These are phyloP conservation scores for Lipomyces lipofer DNA, from an alignment of 805 yeast species.

Conservation along the genomic window DNA sequence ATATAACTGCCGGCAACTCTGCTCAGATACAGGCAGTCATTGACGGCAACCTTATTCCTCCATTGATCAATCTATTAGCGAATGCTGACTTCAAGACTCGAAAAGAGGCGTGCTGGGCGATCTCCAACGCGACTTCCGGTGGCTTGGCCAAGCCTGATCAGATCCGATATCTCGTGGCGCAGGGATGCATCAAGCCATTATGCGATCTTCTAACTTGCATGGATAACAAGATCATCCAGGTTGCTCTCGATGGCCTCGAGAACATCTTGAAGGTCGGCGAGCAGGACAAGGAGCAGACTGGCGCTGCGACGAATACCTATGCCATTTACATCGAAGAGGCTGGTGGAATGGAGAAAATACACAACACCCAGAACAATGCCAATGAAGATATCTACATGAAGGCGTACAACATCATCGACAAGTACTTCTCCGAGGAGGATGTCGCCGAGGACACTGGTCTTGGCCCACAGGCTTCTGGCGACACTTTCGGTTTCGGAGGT, in stretches of 20 bases:
- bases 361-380: conserved; percentile 86
- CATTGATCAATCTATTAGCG: conserved; percentile 71
- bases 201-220: conserved; percentile 88
- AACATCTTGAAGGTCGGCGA: conserved; percentile 95
- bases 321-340: conserved; percentile 95
- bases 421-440: conserved; percentile 85
- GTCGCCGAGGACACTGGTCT: conserved; percentile 57
- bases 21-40: conserved; percentile 97
- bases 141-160: conserved; percentile 90
- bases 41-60: conserved; percentile 91
- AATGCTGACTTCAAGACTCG: conserved; percentile 92
- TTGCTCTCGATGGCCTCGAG: conserved; percentile 91
- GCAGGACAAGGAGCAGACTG: conserved; percentile 76
- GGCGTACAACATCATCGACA: conserved; percentile 86
- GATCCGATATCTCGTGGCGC: conserved; percentile 85
- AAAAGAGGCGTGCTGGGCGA: conserved; percentile 99
- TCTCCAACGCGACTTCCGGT: conserved; percentile 96
- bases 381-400: conserved; percentile 91
- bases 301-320: conserved; percentile 72
- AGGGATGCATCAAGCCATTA: conserved; percentile 96
- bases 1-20: conserved; percentile 95
- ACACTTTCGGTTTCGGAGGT: conserved; percentile 82
- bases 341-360: conserved; percentile 96
- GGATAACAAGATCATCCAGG: conserved; percentile 89
- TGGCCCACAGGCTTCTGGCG: conserved; percentile 78